Evolutionary conservation across 306 rosid genomes (phyloP), one percentile per base, ranked within the genome.

Genomic region (Parietaria judaica): DNA sequence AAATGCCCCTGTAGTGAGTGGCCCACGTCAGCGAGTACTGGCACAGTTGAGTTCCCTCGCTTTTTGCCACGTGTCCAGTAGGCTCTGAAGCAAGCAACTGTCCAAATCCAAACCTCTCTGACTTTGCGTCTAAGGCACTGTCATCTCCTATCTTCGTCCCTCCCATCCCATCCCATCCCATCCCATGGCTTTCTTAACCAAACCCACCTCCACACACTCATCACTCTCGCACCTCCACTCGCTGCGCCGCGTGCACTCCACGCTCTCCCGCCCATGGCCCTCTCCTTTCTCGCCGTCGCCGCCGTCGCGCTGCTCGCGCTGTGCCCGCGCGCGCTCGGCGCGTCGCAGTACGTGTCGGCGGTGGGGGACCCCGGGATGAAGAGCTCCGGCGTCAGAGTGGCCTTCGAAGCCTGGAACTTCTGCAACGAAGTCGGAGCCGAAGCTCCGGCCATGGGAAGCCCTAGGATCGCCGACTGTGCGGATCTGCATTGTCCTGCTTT

Each of bases 401-500:
- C 65, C 46, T 68, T 83, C 14, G 88, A 83, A 61, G 80, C 83
- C 13, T 83, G 85, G 88, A 83, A 83, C 51, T 76, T 68, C 51
- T 83, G 85, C 70, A 83, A 79, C 64, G 88, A 83, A 61, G 88
- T 83, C n/a, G 88, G 85, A 55, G 45, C 6, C 13, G 85, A 83
- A 71, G 85, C 88, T 3, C 83, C 88, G 11, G 7, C 60, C 12
- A 77, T 83, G 85, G 85, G 83, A 5, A 83, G 88, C 69, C 88
- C 88, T n/a, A 72, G 85, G 41, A 6, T 79, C 51, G 88, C 88
- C 12, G 88, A 79, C 67, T 83, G 85, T 60, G 78, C 80, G 12
- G 88, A 79, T 67, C 10, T 76, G 34, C 11, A 44, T 63, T 79
- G 80, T 53, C 62, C 66, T 13, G n/a, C 54, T 66, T 7, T 13